Evolutionary conservation across 2,329 filamentous ascomycete genomes (phyloP).

Genomic region (Capronia americana): DNA sequence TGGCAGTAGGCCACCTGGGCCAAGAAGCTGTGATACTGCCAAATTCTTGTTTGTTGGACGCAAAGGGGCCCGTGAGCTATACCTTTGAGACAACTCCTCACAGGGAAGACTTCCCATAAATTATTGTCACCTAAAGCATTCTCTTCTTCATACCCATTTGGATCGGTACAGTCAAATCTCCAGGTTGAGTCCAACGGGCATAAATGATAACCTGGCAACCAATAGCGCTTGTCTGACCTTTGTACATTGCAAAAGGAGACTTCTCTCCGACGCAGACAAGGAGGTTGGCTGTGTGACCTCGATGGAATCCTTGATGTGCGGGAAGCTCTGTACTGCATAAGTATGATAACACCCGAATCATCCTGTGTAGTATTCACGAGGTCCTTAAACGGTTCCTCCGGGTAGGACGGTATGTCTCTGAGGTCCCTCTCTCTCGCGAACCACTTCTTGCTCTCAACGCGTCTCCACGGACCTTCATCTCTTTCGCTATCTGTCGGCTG

Average conservation of each 20-base stretch:
- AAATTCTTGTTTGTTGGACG: background rate
- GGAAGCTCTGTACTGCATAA: constrained; percentile 7
- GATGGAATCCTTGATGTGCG: background rate
- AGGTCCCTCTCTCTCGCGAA: background rate
- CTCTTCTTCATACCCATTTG: no score
- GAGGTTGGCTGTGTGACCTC: constrained; percentile 12
- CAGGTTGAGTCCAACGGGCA: constrained; percentile 6
- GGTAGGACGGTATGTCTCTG: background rate
- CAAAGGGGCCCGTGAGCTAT: background rate
- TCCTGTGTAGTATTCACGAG: constrained; percentile 1
- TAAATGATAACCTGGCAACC: constrained; percentile 4
- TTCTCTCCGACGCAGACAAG: background rate
- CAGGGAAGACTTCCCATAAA: background rate
- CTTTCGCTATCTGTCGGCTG: background rate
- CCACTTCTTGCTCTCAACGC: background rate
- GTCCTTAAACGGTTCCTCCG: background rate
- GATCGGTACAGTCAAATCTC: background rate
- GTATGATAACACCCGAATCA: constrained; percentile 10
- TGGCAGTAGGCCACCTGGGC: background rate
- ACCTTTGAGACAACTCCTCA: constrained; percentile 11
- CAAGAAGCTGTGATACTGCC: background rate
- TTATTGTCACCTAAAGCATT: background rate
- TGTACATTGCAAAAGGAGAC: background rate
- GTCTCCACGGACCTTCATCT: constrained; percentile 2
- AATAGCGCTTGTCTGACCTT: background rate